A percentile compares a stretch with the other conserved stretches of the same genome.
These are phyloP conservation scores for Vaccinium myrtillus DNA, from an alignment of 148 eudicot genomes.

Conservation along the genomic window DNA sequence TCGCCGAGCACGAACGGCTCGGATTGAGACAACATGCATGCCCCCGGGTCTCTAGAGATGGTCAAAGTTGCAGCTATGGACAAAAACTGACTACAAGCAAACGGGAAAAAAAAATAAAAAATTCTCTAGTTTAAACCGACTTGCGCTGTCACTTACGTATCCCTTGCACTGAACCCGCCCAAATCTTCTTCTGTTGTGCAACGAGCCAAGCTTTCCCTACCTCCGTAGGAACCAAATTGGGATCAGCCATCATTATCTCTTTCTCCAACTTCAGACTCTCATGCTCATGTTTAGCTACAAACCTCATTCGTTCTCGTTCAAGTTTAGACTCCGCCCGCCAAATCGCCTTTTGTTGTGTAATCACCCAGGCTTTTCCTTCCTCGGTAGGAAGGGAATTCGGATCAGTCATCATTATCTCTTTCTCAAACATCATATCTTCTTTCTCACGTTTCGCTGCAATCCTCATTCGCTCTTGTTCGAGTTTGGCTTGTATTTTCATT, in stretches of 20 bases:
- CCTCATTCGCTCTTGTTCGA: not conserved
- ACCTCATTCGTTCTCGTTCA: not conserved
- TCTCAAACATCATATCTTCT: not conserved
- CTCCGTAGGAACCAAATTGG: not conserved
- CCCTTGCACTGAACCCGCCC: not conserved
- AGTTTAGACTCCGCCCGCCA: not conserved
- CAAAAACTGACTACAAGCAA: not conserved
- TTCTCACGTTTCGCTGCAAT: not conserved
- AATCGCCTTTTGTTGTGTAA: not conserved
- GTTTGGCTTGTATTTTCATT: not conserved
- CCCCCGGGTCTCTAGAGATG: too few species aligned
- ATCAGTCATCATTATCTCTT: not conserved
- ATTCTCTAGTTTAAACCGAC: not conserved
- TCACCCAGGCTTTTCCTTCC: not conserved
- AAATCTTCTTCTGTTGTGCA: not conserved
- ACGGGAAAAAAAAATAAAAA: too few species aligned
- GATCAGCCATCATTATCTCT: not conserved
- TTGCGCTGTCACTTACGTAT: not conserved
- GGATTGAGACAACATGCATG: too few species aligned
- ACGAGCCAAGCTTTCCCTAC: not conserved
- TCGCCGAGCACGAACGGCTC: too few species aligned
- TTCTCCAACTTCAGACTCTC: not conserved
- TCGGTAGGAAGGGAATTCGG: not conserved
- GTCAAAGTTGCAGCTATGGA: too few species aligned
- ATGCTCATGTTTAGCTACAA: not conserved